These are phyloP conservation scores for Coemansia javaensis DNA, from an alignment of 192 early-diverging fungal genomes.

Conservation along the genomic window DNA sequence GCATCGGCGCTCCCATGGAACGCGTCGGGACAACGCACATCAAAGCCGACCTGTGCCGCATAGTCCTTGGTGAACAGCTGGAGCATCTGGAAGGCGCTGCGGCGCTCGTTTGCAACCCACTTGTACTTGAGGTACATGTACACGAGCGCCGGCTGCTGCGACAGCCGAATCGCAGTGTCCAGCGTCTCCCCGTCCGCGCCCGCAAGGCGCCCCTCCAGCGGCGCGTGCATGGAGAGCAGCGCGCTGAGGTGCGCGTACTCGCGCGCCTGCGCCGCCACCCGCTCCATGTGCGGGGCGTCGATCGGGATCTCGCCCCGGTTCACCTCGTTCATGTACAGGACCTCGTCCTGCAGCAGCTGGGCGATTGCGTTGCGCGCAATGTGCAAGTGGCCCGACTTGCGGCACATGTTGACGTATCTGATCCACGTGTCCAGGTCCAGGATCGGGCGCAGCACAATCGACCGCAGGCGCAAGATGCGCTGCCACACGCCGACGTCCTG, in stretches of 20 bases:
- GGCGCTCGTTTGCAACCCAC: slow-evolving; percentile 31
- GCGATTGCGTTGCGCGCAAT: slow-evolving; percentile 38
- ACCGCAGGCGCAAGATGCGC: slow-evolving; percentile 77
- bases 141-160: slow-evolving; percentile 47
- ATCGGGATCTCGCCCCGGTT: slow-evolving; percentile 8
- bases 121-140: slow-evolving; percentile 87
- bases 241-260: too few species aligned
- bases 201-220: not conserved
- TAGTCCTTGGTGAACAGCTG: slow-evolving; percentile 73
- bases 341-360: slow-evolving; percentile 29
- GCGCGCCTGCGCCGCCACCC: slow-evolving; percentile 1
- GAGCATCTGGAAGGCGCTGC: slow-evolving; percentile 64
- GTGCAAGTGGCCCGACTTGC: slow-evolving; percentile 71
- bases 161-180: slow-evolving; percentile 19
- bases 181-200: slow-evolving; percentile 6
- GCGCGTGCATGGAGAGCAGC: not conserved
- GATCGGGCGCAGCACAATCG: slow-evolving; percentile 82
- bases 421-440: slow-evolving; percentile 95
- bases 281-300: slow-evolving; percentile 1
- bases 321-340: slow-evolving; percentile 22
- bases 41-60: slow-evolving; percentile 31
- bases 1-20: slow-evolving; percentile 19
- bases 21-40: slow-evolving; percentile 16
- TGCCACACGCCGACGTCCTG: slow-evolving; percentile 87
- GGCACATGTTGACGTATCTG: slow-evolving; percentile 84